These are phyloP conservation scores for Platanthera zijinensis DNA, from an alignment of 106 monocot genomes.

Conservation along the genomic window DNA sequence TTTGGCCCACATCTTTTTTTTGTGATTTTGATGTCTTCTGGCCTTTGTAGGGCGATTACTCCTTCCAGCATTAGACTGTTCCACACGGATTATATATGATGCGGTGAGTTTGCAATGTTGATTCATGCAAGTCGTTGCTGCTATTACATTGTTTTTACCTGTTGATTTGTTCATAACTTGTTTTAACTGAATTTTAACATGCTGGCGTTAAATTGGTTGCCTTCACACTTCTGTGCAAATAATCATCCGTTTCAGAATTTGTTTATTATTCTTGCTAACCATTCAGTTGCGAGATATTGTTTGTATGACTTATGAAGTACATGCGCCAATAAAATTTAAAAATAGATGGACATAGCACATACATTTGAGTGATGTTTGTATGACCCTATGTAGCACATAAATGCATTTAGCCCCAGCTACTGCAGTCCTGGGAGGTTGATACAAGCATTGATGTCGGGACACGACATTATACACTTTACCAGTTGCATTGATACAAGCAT, in stretches of 20 bases:
- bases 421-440: no score
- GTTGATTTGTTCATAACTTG: not conserved
- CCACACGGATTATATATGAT: slow-evolving; percentile 20
- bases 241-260: not conserved
- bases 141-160: not conserved
- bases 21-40: not conserved
- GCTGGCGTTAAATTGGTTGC: not conserved
- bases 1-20: not conserved
- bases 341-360: not conserved
- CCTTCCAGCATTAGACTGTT: slow-evolving; percentile 18
- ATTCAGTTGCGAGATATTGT: not conserved
- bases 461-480: no score
- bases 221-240: not conserved
- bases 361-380: no score
- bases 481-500: no score
- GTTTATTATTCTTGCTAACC: not conserved
- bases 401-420: no score
- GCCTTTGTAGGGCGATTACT: slow-evolving; percentile 19
- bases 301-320: not conserved
- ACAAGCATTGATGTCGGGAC: no score
- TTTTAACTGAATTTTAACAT: not conserved
- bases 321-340: not conserved
- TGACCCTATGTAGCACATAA: no score
- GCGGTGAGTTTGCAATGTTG: slow-evolving; percentile 12
- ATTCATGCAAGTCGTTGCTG: not conserved